Base-by-base conservation (phyloP, 305 asterid genomes). In the Ilex paraguariensis region DNA sequence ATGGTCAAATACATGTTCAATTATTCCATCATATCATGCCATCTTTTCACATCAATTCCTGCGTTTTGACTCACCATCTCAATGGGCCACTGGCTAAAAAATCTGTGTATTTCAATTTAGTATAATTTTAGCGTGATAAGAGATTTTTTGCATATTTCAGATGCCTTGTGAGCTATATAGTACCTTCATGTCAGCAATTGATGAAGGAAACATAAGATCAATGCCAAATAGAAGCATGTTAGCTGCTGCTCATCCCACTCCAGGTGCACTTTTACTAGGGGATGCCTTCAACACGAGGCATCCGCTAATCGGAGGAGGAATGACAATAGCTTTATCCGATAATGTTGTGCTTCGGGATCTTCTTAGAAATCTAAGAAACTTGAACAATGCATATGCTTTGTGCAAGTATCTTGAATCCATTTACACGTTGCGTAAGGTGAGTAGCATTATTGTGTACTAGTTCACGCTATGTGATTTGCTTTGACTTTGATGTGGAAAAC, bases 161-260 rank as follows among this genome's bases (percentile, higher is more conserved):
- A 17, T 89, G 54, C 97, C 94, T 63, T 77, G 79, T 30, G 75
- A 82, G 81, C 75, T 89, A 14, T 61, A 75, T 31, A 74, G 80
- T 56, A 58, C 86, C 13, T 89, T 33, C n/a, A n/a, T n/a, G n/a
- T n/a, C n/a, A n/a, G n/a, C n/a, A n/a, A n/a, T n/a, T n/a, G n/a
- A n/a, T n/a, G 78, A 89, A 70, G 93, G 93, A 39, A 81, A 77
- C 66, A 82, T 88, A 64, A 78, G 81, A 66, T 84, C 90, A 60
- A 86, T 86, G 92, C 84, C 90, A 2, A 88, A 86, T 79, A 76
- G 90, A 72, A 86, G 88, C 86, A 88, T 88, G 96, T 86, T 95
- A 0, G 96, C 96, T 11, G 76, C 65, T 70, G 90, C 95, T 62
- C 90, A 70, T 8, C 95, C 93, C 13, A 88, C 93, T 0, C 96